Conservation (phyloP, 768 basidiomycete species). For the Suillus variegatus region DNA sequence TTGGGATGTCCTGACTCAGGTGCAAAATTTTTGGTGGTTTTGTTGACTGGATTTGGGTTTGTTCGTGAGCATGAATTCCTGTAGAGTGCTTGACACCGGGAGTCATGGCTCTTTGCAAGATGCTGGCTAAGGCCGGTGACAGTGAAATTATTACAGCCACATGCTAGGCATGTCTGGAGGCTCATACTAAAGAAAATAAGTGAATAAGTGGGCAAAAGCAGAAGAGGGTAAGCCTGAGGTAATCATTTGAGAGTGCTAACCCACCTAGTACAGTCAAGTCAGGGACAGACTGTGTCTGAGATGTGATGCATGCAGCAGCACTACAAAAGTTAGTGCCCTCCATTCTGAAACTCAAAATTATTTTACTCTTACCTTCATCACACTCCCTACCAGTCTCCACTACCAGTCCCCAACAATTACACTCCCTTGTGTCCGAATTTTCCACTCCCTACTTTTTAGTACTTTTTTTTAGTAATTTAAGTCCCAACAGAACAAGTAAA, state of each 20-base stretch:
- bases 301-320: background rate
- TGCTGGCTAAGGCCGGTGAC: constrained; percentile 7
- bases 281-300: background rate
- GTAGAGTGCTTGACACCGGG: constrained; percentile 5
- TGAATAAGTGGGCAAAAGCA: background rate
- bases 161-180: background rate
- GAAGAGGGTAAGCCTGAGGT: constrained; percentile 2
- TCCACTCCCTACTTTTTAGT: background rate
- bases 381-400: background rate
- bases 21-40: background rate
- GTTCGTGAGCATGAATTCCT: background rate
- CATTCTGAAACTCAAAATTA: background rate
- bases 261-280: background rate
- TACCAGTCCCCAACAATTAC: background rate
- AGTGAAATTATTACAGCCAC: constrained; percentile 1
- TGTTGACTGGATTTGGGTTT: background rate
- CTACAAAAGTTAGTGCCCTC: background rate
- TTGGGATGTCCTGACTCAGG: background rate
- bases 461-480: background rate
- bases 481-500: background rate
- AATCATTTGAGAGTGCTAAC: background rate
- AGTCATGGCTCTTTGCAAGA: constrained; percentile 3
- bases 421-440: background rate
- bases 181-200: background rate
- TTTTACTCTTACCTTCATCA: background rate